Base-by-base conservation (phyloP, 139 green algal species). In the Chlorella sp. region DNA sequence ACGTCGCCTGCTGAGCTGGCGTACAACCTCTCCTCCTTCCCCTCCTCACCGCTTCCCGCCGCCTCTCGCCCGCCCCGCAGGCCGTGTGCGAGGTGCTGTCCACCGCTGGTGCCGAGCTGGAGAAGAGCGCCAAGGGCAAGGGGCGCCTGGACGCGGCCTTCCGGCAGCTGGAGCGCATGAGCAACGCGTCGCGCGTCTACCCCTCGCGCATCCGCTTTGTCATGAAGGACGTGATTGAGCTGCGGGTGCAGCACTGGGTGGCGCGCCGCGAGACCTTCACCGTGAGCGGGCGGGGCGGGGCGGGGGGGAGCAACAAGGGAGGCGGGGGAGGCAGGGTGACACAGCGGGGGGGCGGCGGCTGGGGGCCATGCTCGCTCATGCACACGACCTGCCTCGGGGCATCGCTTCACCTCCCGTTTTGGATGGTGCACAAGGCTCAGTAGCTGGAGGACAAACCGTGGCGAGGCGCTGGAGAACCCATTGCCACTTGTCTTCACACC, bases 21-120 rank as follows among this genome's bases (percentile, higher is more conserved):
- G n/a, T n/a, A 42, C 15, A 4, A 28, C 9, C 40, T 16, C 9
- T 30, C 64, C 34, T 24, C 30, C n/a, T 22, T 60, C 39, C 42
- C 37, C 57, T 21, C 82, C 4, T 30, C 12, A 5, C n/a, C 3
- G 3, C 82, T 16, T 24, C 26, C 82, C 36, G 14, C 28, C 26
- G 14, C 3, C 86, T 18, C 36, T 66, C 12, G 22, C 79, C 11
- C 32, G 11, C 40, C 14, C 28, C 89, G 64, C 93, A 97, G 95
- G 94, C 96, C 5, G 94, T 98, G 66, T 98, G 97, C 86, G 97
- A 99, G 92, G 94, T 99, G 86, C 82, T 99, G 16, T 95, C 92
- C 76, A 97, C 95, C 3, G 94, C 93, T 40, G 95, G 96, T 19
- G 90, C 75, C 85, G 37, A 86, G 86, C 53, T 97, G 42, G 95